phyloP scores from a whole-genome alignment of 495 filamentous ascomycete genomes.

The Penicillium lividum region DNA sequence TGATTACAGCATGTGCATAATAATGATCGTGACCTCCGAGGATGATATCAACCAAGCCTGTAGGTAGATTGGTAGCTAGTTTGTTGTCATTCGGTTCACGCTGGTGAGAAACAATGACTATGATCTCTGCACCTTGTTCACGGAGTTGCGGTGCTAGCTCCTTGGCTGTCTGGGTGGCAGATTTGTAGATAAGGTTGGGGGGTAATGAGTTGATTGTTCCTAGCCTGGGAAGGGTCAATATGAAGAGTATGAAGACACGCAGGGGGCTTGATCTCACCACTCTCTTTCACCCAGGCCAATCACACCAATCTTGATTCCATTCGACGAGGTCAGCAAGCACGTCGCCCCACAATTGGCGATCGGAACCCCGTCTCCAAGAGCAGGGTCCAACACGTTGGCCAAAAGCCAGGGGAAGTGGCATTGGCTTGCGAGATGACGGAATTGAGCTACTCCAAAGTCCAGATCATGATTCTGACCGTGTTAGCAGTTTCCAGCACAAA shows the following conservation, averaged over 20 bases:
- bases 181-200: conserved; percentile 75
- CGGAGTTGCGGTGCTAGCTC: conserved; percentile 69
- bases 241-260: neutral
- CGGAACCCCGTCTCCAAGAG: conserved; percentile 65
- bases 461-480: conserved; percentile 77
- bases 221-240: conserved; percentile 53
- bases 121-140: conserved; percentile 74
- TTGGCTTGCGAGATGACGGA: conserved; percentile 66
- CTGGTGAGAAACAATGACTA: conserved; percentile 81
- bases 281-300: conserved; percentile 80
- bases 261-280: conserved; percentile 40
- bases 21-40: conserved; percentile 90
- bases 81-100: conserved; percentile 85
- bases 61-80: conserved; percentile 65
- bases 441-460: conserved; percentile 86
- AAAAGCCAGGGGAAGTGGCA: conserved; percentile 89
- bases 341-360: conserved; percentile 70
- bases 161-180: conserved; percentile 68
- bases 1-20: conserved; percentile 73
- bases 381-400: conserved; percentile 81
- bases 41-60: conserved; percentile 76
- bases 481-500: conserved; percentile 13
- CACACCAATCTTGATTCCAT: conserved; percentile 82
- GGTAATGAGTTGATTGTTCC: conserved; percentile 86
- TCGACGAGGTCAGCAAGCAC: conserved; percentile 71